phyloP scores from a whole-genome alignment of 345 rosid genomes.

The Gossypium stocksii region DNA sequence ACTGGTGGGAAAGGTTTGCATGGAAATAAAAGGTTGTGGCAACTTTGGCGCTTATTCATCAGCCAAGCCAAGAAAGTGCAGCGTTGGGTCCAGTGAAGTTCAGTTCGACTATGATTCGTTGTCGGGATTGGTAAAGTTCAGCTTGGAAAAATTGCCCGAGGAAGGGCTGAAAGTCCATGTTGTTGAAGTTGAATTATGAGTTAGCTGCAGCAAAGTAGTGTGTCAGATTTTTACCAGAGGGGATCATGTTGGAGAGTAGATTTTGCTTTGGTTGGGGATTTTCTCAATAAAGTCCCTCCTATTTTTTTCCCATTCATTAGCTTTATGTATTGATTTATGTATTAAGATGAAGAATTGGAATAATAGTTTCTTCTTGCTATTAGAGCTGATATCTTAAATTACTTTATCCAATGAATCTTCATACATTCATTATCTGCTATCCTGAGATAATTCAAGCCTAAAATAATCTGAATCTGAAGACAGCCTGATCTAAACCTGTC shows the following conservation, averaged over 20 bases:
- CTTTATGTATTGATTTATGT: background rate
- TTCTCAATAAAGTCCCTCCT: background rate
- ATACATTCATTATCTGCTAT: background rate
- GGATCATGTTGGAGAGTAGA: background rate
- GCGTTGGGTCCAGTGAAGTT: conserved; percentile 43
- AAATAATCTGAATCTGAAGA: no score
- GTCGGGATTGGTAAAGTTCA: conserved; percentile 47
- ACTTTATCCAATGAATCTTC: background rate
- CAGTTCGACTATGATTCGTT: conserved; percentile 42
- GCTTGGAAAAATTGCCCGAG: conserved; percentile 44
- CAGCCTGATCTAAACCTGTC: no score
- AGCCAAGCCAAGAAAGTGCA: conserved; percentile 59
- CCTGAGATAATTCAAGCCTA: no score
- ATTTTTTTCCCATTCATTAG: conserved; percentile 11
- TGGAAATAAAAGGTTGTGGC: conserved; percentile 77
- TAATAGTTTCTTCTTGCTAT: background rate
- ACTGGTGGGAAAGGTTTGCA: conserved; percentile 39
- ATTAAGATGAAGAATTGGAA: conserved; percentile 2
- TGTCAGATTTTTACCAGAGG: background rate
- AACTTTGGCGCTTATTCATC: conserved; percentile 73
- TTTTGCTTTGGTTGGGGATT: conserved; percentile 1
- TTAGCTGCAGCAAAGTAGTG: background rate
- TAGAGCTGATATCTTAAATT: background rate
- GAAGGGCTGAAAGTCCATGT: conserved; percentile 39
- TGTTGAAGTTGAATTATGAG: conserved; percentile 41